phyloP scores from a whole-genome alignment of 202 grass and related monocot genomes.

The Panicum hallii region DNA sequence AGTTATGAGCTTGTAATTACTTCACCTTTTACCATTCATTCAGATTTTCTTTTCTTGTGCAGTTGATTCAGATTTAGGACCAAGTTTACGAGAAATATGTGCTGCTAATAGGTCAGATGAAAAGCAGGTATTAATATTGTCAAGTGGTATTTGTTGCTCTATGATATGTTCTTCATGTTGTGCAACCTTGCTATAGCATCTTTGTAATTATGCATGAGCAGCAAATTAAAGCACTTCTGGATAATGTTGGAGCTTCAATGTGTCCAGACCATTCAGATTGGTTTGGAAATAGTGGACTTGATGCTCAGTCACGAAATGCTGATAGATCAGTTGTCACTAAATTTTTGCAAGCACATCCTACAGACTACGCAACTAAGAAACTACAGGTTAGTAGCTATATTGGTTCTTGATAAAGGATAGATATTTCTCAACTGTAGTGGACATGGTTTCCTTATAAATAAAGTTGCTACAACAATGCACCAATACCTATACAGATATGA shows the following conservation, averaged over 20 bases:
- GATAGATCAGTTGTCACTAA: slow-evolving; percentile 77
- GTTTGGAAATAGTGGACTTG: slow-evolving; percentile 71
- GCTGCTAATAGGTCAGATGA: slow-evolving; percentile 94
- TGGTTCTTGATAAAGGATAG: background rate
- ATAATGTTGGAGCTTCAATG: slow-evolving; percentile 92
- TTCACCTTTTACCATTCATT: slow-evolving; percentile 27
- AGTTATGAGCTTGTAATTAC: slow-evolving; percentile 21
- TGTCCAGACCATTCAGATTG: slow-evolving; percentile 88
- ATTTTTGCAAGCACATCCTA: slow-evolving; percentile 89
- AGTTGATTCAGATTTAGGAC: slow-evolving; percentile 73
- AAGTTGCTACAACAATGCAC: background rate
- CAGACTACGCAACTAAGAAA: slow-evolving; percentile 94
- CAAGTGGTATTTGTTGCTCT: slow-evolving; percentile 8
- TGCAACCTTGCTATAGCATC: slow-evolving; percentile 39
- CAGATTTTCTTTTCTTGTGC: slow-evolving; percentile 30
- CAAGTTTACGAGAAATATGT: slow-evolving; percentile 88
- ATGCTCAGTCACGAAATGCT: slow-evolving; percentile 64
- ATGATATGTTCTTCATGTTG: slow-evolving; percentile 38
- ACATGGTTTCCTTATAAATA: slow-evolving; percentile 4
- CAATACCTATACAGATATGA: slow-evolving; percentile 28
- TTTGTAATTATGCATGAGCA: slow-evolving; percentile 47
- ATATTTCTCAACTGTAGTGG: slow-evolving; percentile 27
- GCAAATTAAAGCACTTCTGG: slow-evolving; percentile 96
- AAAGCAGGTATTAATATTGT: slow-evolving; percentile 73
- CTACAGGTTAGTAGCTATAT: slow-evolving; percentile 67